phyloP scores from a whole-genome alignment of 2,329 filamentous ascomycete species.

The Penicillium sp. region DNA sequence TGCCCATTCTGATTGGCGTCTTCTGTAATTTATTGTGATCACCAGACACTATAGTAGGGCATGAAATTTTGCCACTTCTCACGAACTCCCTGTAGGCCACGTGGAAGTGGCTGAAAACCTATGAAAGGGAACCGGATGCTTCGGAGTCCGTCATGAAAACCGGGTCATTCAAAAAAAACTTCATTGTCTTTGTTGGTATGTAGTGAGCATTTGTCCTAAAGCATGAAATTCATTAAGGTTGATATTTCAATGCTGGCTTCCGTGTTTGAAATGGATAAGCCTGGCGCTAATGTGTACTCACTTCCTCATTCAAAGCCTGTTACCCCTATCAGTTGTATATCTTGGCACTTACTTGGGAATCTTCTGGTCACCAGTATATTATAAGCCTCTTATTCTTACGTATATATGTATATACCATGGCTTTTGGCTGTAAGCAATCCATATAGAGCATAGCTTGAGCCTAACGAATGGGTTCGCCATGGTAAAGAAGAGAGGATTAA shows the following conservation, averaged over 20 bases:
- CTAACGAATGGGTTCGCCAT: neutral
- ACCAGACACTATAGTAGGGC: neutral
- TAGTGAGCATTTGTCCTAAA: neutral
- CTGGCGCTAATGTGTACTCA: neutral
- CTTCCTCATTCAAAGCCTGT: neutral
- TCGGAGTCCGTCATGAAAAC: neutral
- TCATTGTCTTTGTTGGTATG: neutral
- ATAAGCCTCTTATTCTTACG: neutral
- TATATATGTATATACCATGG: neutral
- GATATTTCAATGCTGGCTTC: neutral
- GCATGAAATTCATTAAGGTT: neutral
- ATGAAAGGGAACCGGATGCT: neutral
- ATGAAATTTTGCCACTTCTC: neutral
- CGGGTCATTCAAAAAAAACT: neutral
- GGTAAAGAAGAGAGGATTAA: neutral
- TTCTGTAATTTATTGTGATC: neutral
- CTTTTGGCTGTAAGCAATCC: neutral
- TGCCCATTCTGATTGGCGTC: neutral
- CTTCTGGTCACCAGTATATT: neutral
- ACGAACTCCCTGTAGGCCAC: neutral
- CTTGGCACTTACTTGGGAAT: neutral
- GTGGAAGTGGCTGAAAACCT: neutral
- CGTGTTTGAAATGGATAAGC: neutral
- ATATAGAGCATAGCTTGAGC: neutral
- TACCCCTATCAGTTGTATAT: neutral